phyloP scores from a whole-genome alignment of 2,329 filamentous ascomycete species.

The Pyrenophora teres region DNA sequence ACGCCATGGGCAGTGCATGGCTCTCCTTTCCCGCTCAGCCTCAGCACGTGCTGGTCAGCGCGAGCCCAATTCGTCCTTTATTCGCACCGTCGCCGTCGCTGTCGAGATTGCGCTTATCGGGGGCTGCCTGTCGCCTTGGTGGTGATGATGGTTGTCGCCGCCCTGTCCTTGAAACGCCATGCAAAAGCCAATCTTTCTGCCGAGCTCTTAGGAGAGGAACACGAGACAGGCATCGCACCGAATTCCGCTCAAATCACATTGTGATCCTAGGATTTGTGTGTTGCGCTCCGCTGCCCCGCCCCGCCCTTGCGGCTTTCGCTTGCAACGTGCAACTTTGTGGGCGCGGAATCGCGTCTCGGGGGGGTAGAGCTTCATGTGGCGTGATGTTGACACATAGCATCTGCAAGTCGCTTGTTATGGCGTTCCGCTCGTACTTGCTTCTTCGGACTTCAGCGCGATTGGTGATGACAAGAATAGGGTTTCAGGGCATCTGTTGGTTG shows the following conservation, averaged over 20 bases:
- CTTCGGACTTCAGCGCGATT: constrained; percentile 16
- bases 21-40: no score
- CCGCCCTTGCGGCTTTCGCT: constrained; percentile 2
- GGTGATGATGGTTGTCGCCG: background rate
- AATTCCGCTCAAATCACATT: background rate
- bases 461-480: constrained; percentile 1
- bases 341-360: constrained; percentile 6
- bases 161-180: background rate
- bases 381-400: constrained; percentile 26
- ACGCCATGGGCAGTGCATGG: no score
- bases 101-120: no score
- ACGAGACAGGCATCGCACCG: background rate
- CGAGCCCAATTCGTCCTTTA: no score
- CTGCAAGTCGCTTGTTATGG: constrained; percentile 17
- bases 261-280: no score
- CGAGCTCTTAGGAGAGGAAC: background rate
- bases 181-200: background rate
- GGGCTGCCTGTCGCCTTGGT: no score
- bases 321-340: constrained; percentile 1
- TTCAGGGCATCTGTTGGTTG: background rate
- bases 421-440: constrained; percentile 35
- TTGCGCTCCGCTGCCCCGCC: background rate
- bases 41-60: no score
- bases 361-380: constrained; percentile 10
- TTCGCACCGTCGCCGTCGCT: no score